phyloP scores from a whole-genome alignment of 805 yeast genomes.

The Pichia cabralensis region DNA sequence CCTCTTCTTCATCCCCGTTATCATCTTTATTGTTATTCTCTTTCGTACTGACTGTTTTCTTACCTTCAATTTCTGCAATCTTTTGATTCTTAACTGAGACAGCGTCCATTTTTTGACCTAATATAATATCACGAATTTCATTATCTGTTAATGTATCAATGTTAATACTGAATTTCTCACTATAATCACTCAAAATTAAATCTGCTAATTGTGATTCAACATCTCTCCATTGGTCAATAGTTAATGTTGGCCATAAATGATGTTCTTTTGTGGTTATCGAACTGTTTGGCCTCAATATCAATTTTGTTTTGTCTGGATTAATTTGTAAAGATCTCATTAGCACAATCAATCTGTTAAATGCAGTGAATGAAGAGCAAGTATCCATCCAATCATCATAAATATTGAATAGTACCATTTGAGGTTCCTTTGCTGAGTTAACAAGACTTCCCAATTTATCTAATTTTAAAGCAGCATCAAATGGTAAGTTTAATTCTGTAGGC shows the following conservation, averaged over 20 bases:
- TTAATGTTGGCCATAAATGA: constrained; percentile 89
- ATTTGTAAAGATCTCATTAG: constrained; percentile 76
- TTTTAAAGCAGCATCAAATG: constrained; percentile 79
- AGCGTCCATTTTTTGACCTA: constrained; percentile 88
- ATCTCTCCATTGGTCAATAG: constrained; percentile 84
- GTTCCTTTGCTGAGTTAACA: constrained; percentile 80
- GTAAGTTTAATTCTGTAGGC: constrained; percentile 80
- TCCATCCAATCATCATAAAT: constrained; percentile 92
- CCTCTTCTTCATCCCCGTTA: constrained; percentile 18
- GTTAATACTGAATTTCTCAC: constrained; percentile 76
- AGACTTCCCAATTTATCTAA: constrained; percentile 71
- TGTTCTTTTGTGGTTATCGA: constrained; percentile 60
- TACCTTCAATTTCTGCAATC: constrained; percentile 63
- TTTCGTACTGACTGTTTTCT: constrained; percentile 26
- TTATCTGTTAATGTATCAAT: constrained; percentile 82
- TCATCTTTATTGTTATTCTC: constrained; percentile 16
- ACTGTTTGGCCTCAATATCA: constrained; percentile 67
- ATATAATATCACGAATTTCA: constrained; percentile 85
- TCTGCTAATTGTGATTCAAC: constrained; percentile 86
- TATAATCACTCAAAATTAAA: constrained; percentile 74
- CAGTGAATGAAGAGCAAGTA: constrained; percentile 78
- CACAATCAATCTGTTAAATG: constrained; percentile 79
- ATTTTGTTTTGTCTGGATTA: constrained; percentile 64
- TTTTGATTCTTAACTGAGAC: constrained; percentile 84
- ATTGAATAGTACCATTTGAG: constrained; percentile 85